Percentiles rank a stretch among this genome's conserved stretches.
These are phyloP conservation scores for Trametes versicolor DNA, from an alignment of 1,284 basidiomycete species.

Conservation along the genomic window DNA sequence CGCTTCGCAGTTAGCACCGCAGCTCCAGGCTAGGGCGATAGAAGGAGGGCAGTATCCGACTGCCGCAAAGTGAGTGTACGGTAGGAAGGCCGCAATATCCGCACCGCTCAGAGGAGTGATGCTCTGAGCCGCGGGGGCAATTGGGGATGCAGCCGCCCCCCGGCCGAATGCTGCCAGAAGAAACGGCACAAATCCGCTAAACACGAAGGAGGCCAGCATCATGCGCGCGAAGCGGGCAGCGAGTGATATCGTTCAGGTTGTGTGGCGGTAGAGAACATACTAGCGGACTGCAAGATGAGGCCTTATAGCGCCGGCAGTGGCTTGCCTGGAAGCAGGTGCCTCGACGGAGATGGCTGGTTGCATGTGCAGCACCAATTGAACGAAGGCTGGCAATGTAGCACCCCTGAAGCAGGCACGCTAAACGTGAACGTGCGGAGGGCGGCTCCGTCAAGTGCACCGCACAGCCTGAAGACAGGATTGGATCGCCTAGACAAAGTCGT, in stretches of 20 bases:
- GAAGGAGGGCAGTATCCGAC: conserved; percentile 48
- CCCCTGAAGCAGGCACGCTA: conserved; percentile 2
- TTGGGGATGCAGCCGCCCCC: background rate
- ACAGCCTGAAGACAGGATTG: background rate
- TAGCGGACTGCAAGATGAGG: background rate
- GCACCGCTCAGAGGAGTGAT: conserved; percentile 43
- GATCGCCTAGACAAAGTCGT: background rate
- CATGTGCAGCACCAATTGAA: background rate
- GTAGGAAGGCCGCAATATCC: conserved; percentile 48
- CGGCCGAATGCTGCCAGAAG: background rate
- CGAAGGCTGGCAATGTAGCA: background rate
- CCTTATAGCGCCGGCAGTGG: background rate
- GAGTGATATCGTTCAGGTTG: background rate
- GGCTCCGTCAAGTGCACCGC: background rate
- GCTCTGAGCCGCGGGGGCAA: background rate
- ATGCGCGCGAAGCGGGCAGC: background rate
- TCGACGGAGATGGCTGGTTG: background rate
- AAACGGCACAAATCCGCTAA: background rate
- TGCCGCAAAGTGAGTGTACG: conserved; percentile 50
- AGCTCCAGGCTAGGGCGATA: conserved; percentile 42
- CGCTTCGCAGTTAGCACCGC: conserved; percentile 50
- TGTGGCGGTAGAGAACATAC: background rate
- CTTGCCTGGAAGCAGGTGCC: background rate
- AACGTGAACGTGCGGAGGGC: background rate
- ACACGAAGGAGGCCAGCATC: background rate